phyloP scores from a whole-genome alignment of 2,329 filamentous ascomycete species.

The Alternaria longipes region DNA sequence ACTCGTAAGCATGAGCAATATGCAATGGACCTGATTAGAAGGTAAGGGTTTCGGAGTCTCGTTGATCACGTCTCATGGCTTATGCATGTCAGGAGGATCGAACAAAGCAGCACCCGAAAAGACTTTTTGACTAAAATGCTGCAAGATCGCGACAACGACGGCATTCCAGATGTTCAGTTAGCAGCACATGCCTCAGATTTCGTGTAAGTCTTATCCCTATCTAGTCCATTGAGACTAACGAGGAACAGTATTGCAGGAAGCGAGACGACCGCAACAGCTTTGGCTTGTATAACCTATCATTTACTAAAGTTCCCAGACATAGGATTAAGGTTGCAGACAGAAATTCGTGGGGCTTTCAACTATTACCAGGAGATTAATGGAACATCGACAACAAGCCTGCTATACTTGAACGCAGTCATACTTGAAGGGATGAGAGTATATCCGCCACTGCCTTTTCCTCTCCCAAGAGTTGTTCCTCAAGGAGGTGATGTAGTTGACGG shows the following conservation, averaged over 20 bases:
- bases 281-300: conserved; percentile 20
- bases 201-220: conserved; percentile 3
- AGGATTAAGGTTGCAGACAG: background rate
- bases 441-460: conserved; percentile 46
- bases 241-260: conserved; percentile 26
- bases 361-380: conserved; percentile 14
- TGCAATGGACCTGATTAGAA: conserved; percentile 4
- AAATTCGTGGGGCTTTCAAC: conserved; percentile 14
- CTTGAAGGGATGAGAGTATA: conserved; percentile 37
- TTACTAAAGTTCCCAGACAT: conserved; percentile 14
- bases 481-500: conserved; percentile 18
- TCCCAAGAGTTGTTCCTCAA: conserved; percentile 37
- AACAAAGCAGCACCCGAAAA: background rate
- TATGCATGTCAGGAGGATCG: conserved; percentile 4
- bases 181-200: conserved; percentile 22
- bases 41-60: background rate
- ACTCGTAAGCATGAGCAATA: conserved; percentile 5
- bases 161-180: conserved; percentile 20
- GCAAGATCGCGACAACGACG: conserved; percentile 4
- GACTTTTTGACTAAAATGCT: conserved; percentile 21
- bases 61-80: background rate
- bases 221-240: conserved; percentile 2
- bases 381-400: conserved; percentile 13
- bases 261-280: conserved; percentile 23
- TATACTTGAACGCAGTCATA: conserved; percentile 36